A percentile compares a stretch with the other conserved stretches of the same genome.
Conservation (phyloP, 192 early-diverging fungal species). For the Backusella macrospora region DNA sequence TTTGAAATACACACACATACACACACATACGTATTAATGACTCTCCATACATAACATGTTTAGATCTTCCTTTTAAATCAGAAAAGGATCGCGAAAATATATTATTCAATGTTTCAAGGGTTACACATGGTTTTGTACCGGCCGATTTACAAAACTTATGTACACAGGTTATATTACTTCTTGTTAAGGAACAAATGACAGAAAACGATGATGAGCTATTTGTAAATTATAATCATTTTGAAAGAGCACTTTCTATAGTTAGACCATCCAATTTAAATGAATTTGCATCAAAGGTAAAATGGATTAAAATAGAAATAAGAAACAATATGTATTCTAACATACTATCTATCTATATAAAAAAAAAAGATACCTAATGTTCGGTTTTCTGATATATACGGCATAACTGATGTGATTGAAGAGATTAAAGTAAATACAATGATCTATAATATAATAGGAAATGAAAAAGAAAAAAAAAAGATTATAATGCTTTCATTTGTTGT, state of each 20-base stretch:
- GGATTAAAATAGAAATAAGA: neutral
- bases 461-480: neutral
- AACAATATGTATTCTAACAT: neutral
- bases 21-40: neutral
- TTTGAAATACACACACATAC: neutral
- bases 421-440: slow-evolving; percentile 51
- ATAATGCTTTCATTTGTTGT: too few species aligned
- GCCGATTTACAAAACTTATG: slow-evolving; percentile 78
- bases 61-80: slow-evolving; percentile 54
- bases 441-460: neutral
- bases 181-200: slow-evolving; percentile 46
- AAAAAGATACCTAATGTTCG: slow-evolving; percentile 59
- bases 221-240: slow-evolving; percentile 45
- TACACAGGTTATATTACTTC: slow-evolving; percentile 47
- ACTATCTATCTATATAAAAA: neutral
- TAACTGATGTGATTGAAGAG: slow-evolving; percentile 66
- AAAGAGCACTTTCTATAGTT: slow-evolving; percentile 43
- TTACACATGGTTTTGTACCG: slow-evolving; percentile 79
- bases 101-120: slow-evolving; percentile 47
- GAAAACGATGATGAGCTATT: slow-evolving; percentile 10
- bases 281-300: slow-evolving; percentile 46
- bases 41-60: neutral
- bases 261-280: slow-evolving; percentile 62
- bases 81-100: slow-evolving; percentile 35
- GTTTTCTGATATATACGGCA: slow-evolving; percentile 79